Percentiles rank a stretch among this genome's conserved stretches.
Conservation (phyloP, 2,329 filamentous ascomycete genomes). For the Colletotrichum karsti region DNA sequence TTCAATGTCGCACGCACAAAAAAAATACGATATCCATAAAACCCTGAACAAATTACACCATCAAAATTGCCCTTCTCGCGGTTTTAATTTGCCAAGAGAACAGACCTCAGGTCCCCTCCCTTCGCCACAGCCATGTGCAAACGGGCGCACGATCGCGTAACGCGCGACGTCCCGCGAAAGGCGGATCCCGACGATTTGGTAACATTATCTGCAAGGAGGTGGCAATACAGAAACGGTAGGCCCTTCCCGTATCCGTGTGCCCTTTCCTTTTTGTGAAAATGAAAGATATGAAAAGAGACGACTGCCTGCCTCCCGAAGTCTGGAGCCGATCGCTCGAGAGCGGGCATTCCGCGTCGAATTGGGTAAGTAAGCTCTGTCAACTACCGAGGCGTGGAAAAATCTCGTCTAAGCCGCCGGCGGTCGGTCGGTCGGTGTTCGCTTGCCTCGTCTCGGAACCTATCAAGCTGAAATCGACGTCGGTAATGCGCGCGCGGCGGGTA, state of each 20-base stretch:
- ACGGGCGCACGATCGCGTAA: slow-evolving; percentile 19
- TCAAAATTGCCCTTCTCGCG: neutral
- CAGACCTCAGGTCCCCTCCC: neutral
- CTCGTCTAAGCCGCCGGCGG: neutral
- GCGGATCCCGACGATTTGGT: slow-evolving; percentile 23
- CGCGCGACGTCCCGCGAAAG: slow-evolving; percentile 16
- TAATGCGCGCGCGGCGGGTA: neutral
- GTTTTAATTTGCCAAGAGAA: neutral
- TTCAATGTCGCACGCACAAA: neutral
- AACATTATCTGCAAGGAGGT: slow-evolving; percentile 23
- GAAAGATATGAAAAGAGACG: neutral
- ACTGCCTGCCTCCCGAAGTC: neutral
- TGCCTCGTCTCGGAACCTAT: slow-evolving; percentile 1
- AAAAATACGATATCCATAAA: neutral
- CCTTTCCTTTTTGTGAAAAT: neutral
- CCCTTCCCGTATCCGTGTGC: no score
- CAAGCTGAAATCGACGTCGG: neutral
- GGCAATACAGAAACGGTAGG: no score
- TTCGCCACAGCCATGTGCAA: slow-evolving; percentile 4
- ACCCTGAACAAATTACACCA: neutral
- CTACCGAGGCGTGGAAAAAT: neutral
- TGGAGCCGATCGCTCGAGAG: neutral
- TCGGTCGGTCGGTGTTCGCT: neutral
- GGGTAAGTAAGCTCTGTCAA: neutral
- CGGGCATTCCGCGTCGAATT: neutral